phyloP scores from a whole-genome alignment of 106 monocot genomes.

The Dendrobium huoshanense region DNA sequence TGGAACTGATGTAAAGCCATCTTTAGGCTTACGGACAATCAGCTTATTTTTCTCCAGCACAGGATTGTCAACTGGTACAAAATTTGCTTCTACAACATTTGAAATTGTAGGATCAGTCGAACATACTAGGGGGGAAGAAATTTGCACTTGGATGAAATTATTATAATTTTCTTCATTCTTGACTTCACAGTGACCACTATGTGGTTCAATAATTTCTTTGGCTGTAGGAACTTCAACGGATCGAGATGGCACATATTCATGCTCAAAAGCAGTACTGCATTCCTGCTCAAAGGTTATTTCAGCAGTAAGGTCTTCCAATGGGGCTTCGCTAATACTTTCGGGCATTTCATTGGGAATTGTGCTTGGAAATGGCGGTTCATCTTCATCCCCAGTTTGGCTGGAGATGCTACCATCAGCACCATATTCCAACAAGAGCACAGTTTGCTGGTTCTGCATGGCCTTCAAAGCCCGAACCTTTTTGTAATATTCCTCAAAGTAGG shows the following conservation, averaged over 20 bases:
- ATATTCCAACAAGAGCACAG: constrained; percentile 51
- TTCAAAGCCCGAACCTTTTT: constrained; percentile 59
- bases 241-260: not conserved
- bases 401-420: constrained; percentile 52
- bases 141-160: constrained; percentile 10
- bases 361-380: constrained; percentile 14
- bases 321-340: constrained; percentile 13
- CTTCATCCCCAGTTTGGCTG: constrained; percentile 50
- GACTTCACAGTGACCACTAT: not conserved
- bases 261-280: not conserved
- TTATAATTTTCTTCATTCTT: constrained; percentile 4
- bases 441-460: constrained; percentile 53
- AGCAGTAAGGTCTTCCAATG: constrained; percentile 1
- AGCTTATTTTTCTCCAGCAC: constrained; percentile 9
- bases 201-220: constrained; percentile 1
- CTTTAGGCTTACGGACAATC: not conserved
- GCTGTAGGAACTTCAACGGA: not conserved
- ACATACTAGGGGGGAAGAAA: not conserved
- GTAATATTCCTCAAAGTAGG: constrained; percentile 92
- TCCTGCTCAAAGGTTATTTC: not conserved
- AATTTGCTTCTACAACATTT: constrained; percentile 8
- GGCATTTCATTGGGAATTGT: constrained; percentile 1
- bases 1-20: not conserved
- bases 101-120: constrained; percentile 1
- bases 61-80: constrained; percentile 5